Conservation (phyloP, 1,284 basidiomycete genomes). For the Ustilago hordei region DNA sequence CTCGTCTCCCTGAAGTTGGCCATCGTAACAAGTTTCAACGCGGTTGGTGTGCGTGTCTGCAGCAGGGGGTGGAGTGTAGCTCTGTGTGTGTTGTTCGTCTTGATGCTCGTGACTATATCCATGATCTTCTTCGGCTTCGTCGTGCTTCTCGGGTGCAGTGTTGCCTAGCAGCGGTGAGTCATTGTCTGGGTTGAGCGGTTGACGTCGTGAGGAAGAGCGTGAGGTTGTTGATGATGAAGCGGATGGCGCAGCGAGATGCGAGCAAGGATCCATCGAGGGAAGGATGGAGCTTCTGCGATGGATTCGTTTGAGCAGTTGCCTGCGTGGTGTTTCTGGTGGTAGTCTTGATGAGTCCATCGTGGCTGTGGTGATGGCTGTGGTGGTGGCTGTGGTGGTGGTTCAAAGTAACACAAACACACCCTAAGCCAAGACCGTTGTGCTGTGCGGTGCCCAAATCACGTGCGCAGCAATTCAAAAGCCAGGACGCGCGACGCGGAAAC, state of each 20-base stretch:
- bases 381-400: constrained; percentile 3
- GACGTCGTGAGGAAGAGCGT: constrained; percentile 22
- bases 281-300: constrained; percentile 48
- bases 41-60: background rate
- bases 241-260: constrained; percentile 19
- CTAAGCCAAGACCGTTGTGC: background rate
- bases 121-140: constrained; percentile 29
- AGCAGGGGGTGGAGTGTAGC: background rate
- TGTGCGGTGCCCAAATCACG: background rate
- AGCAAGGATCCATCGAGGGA: constrained; percentile 25
- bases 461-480: constrained; percentile 17
- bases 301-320: constrained; percentile 55
- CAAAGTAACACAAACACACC: constrained; percentile 22
- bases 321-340: constrained; percentile 49
- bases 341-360: constrained; percentile 27
- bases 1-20: constrained; percentile 20
- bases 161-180: constrained; percentile 13
- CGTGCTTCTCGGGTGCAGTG: constrained; percentile 19
- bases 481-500: constrained; percentile 32
- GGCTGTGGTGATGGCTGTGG: background rate
- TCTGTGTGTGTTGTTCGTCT: background rate
- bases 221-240: constrained; percentile 17
- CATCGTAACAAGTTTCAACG: background rate
- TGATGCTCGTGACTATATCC: constrained; percentile 3
- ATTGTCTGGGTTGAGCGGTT: constrained; percentile 20